Base-by-base conservation (phyloP, 352 stramenopile genomes). In the Plasmopara muralis region DNA sequence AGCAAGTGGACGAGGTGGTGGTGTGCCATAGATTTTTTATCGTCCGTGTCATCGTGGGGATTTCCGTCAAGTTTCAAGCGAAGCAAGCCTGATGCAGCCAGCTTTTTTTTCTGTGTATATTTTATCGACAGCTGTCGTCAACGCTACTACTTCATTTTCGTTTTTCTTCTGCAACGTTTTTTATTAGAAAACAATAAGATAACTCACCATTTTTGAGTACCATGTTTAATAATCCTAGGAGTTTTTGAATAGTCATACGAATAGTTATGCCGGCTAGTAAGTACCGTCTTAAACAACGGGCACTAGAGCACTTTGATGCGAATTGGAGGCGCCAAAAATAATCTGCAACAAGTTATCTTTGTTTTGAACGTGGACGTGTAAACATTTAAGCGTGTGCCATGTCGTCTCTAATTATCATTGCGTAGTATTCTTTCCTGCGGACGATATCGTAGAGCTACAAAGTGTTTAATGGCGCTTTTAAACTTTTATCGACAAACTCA, bases 271-370 rank as follows among this genome's bases (percentile, higher is more conserved):
- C n/a, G n/a, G n/a, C n/a, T 88, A 57, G 30, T 70, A 67, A 5
- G 77, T 76, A 44, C 80, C 75, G 45, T 88, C 68, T 41, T 68
- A 86, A 9, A 77, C 80, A 30, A 91, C 80, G 8, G 80, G 74
- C 14, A 91, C 77, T 8, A 63, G 66, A 41, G 75, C 76, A 10
- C 80, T 75, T 48, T 78, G 48, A 18, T 64, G 64, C 18, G 83
- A 73, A 38, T 91, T 91, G 3, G 75, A 62, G 6, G 80, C 77
- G 12, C 80, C 80, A 30, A 77, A 91, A 47, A 91, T 77, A 58
- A 91, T 91, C 64, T 87, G 77, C 39, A 91, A 50, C 52, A 83
- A 53, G 43, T 72, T 71, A 6, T 78, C 65, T 28, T 62, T 58
- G 54, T 86, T 72, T 14, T 76, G 77, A 18, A 87, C 56, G 53